Percentiles rank a stretch among this genome's conserved stretches.
These are phyloP conservation scores for Trichosporon ovoides DNA, from an alignment of 1,284 basidiomycete genomes.

Conservation along the genomic window DNA sequence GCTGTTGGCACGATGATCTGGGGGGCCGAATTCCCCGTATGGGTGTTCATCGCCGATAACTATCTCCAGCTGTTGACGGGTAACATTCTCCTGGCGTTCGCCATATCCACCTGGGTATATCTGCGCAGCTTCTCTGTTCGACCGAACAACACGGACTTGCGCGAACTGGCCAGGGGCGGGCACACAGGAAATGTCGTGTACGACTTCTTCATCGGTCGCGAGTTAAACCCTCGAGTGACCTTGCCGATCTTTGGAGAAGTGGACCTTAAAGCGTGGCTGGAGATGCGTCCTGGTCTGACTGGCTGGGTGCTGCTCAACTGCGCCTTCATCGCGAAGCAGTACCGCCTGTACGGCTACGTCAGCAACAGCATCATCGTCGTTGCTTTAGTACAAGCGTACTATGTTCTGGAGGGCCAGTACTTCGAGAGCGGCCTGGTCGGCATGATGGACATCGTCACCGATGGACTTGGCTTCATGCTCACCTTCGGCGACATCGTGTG, in stretches of 20 bases:
- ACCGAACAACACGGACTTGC: conserved; percentile 5
- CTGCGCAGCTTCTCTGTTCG: conserved; percentile 8
- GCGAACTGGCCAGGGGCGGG: conserved; percentile 8
- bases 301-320: conserved; percentile 9
- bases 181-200: conserved; percentile 9
- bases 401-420: conserved; percentile 11
- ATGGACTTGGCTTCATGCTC: conserved; percentile 14
- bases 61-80: conserved; percentile 8
- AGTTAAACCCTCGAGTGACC: conserved; percentile 11
- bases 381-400: conserved; percentile 5
- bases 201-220: conserved; percentile 12
- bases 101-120: conserved; percentile 5
- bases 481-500: conserved; percentile 10
- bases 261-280: conserved; percentile 31
- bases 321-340: conserved; percentile 11
- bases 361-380: conserved; percentile 12
- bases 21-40: conserved; percentile 10
- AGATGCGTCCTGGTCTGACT: conserved; percentile 18
- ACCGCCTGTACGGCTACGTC: conserved; percentile 8
- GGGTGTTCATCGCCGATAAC: conserved; percentile 9
- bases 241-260: conserved; percentile 10
- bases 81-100: conserved; percentile 4
- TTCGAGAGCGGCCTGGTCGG: conserved; percentile 7
- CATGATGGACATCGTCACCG: conserved; percentile 13
- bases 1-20: conserved; percentile 4